These are phyloP conservation scores for Coemansia sp. DNA, from an alignment of 192 early-diverging fungal species.

Conservation along the genomic window DNA sequence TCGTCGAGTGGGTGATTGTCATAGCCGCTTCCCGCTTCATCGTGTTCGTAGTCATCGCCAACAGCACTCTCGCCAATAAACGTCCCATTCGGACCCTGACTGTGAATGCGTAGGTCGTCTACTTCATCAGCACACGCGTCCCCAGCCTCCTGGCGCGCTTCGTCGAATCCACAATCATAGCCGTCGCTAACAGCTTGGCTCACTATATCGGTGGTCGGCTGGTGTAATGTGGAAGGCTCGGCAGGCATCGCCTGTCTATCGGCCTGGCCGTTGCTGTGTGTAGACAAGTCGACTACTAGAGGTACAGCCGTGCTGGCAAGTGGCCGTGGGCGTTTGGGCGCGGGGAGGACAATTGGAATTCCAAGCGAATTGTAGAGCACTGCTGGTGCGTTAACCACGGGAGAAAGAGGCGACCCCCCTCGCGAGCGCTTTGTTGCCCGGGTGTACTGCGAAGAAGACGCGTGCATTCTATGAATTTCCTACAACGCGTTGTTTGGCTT, in stretches of 20 bases:
- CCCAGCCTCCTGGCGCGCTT: background rate
- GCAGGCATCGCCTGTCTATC: background rate
- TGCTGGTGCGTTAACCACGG: background rate
- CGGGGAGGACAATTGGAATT: slow-evolving; percentile 13
- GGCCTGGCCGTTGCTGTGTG: background rate
- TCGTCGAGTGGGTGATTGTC: background rate
- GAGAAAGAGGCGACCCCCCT: background rate
- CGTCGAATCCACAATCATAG: background rate
- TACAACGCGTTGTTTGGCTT: background rate
- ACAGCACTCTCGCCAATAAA: background rate
- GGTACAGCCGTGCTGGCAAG: background rate
- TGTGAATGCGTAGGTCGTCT: background rate
- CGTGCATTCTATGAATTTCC: background rate
- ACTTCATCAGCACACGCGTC: background rate
- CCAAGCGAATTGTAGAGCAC: background rate
- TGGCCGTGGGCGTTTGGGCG: slow-evolving; percentile 7
- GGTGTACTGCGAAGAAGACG: background rate
- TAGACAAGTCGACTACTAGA: background rate
- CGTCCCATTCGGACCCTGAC: background rate
- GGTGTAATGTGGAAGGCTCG: background rate
- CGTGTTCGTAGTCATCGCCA: background rate
- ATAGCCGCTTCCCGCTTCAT: background rate
- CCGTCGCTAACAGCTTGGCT: background rate
- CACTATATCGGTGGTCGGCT: background rate
- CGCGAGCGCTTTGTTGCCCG: background rate